phyloP scores from a whole-genome alignment of 2,329 filamentous ascomycete genomes.

The Colletotrichum cereale region DNA sequence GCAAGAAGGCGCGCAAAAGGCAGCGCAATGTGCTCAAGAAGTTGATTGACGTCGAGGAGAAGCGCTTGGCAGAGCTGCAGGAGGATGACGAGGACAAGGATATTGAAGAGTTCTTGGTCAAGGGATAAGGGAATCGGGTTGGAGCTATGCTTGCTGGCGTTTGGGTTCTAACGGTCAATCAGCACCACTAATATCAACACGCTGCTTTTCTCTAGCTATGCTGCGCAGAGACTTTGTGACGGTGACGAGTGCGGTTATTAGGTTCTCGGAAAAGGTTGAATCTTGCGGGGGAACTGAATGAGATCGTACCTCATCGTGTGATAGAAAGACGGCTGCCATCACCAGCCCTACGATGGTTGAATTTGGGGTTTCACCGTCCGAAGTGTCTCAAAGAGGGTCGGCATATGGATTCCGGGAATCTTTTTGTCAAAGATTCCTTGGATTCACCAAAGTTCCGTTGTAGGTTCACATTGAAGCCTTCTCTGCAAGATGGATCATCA shows the following conservation, averaged over 20 bases:
- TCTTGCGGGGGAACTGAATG: background rate
- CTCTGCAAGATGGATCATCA: background rate
- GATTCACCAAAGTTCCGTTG: background rate
- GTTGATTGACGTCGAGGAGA: slow-evolving; percentile 73
- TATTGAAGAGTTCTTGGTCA: slow-evolving; percentile 75
- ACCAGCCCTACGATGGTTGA: background rate
- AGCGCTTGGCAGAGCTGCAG: slow-evolving; percentile 64
- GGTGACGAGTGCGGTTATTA: background rate
- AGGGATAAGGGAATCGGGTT: slow-evolving; percentile 13
- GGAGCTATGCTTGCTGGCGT: slow-evolving; percentile 16
- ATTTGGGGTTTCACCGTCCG: too few species aligned
- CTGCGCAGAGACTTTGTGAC: background rate
- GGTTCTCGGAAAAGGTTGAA: background rate
- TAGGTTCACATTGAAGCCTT: background rate
- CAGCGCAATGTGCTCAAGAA: slow-evolving; percentile 77
- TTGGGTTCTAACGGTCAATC: slow-evolving; percentile 1
- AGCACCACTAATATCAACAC: slow-evolving; percentile 17
- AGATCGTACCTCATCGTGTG: background rate
- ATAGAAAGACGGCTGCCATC: background rate
- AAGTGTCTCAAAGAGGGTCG: background rate
- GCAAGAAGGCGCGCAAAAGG: slow-evolving; percentile 76
- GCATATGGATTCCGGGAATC: background rate
- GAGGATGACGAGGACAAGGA: slow-evolving; percentile 81
- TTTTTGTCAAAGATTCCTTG: background rate
- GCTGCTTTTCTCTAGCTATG: background rate